Percentiles rank a stretch among this genome's conserved stretches.
Evolutionary conservation across 768 basidiomycete genomes (phyloP).

Genomic region (Termitomyces sp.): DNA sequence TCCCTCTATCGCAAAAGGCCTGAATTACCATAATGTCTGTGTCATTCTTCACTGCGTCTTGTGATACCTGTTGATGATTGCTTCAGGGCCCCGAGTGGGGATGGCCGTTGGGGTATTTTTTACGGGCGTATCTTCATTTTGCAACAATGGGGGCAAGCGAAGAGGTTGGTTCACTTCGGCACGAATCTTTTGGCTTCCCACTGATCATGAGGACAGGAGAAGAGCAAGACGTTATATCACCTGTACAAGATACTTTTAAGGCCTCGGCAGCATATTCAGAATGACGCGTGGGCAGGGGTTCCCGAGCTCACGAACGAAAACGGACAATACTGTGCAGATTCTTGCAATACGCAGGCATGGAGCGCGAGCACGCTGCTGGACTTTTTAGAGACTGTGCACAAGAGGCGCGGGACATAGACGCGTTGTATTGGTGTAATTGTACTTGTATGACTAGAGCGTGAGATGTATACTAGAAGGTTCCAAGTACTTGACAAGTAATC

Average conservation of each 20-base stretch:
- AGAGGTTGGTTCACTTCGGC: constrained; percentile 45
- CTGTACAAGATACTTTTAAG: constrained; percentile 72
- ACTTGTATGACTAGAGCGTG: constrained; percentile 14
- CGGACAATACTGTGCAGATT: constrained; percentile 81
- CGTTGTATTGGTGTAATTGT: constrained; percentile 15
- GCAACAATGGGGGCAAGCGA: constrained; percentile 67
- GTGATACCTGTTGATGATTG: constrained; percentile 15
- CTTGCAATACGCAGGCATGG: constrained; percentile 96
- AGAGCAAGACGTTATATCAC: constrained; percentile 71
- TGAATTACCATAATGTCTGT: constrained; percentile 89
- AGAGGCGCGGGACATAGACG: constrained; percentile 18
- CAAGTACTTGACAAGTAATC: background rate
- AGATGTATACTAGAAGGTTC: constrained; percentile 13
- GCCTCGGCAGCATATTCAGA: constrained; percentile 70
- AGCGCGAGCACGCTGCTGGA: constrained; percentile 90
- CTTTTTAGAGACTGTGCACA: constrained; percentile 76
- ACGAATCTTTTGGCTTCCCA: background rate
- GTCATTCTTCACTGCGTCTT: background rate
- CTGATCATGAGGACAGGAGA: constrained; percentile 46
- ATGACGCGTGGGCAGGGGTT: constrained; percentile 88
- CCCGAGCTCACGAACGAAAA: constrained; percentile 91
- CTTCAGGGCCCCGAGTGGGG: constrained; percentile 88
- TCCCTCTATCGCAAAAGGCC: constrained; percentile 80
- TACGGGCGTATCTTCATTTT: constrained; percentile 90
- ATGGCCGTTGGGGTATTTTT: constrained; percentile 94